These are phyloP conservation scores for Fusarium camptoceras DNA, from an alignment of 2,329 filamentous ascomycete species.

Conservation along the genomic window DNA sequence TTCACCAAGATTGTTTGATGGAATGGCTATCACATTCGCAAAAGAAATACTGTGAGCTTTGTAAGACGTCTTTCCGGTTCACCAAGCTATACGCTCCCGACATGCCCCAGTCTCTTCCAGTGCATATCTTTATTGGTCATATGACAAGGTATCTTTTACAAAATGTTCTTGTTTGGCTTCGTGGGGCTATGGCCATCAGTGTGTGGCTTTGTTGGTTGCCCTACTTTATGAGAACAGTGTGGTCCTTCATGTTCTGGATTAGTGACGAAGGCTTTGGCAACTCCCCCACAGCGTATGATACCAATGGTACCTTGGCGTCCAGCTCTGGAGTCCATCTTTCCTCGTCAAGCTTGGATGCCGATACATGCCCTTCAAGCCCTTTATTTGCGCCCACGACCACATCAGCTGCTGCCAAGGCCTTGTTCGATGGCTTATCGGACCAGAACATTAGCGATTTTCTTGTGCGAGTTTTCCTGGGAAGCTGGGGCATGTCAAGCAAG, in stretches of 20 bases:
- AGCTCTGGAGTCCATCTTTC: slow-evolving; percentile 48
- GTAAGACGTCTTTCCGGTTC: slow-evolving; percentile 98
- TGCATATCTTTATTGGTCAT: slow-evolving; percentile 83
- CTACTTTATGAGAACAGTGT: slow-evolving; percentile 89
- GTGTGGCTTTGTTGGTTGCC: slow-evolving; percentile 93
- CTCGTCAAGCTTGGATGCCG: slow-evolving; percentile 44
- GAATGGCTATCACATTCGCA: slow-evolving; percentile 99
- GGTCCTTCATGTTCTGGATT: slow-evolving; percentile 95
- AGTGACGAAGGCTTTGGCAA: slow-evolving; percentile 77
- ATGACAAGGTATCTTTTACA: slow-evolving; percentile 78
- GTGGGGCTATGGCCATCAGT: slow-evolving; percentile 80
- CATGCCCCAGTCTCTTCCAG: slow-evolving; percentile 88
- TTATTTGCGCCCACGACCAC: slow-evolving; percentile 51
- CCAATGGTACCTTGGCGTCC: slow-evolving; percentile 38
- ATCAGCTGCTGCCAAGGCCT: slow-evolving; percentile 48
- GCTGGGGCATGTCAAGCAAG: slow-evolving; percentile 45
- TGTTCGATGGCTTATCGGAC: slow-evolving; percentile 47
- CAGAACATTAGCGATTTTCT: slow-evolving; percentile 51
- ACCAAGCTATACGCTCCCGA: slow-evolving; percentile 96
- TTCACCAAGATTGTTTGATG: slow-evolving; percentile 98
- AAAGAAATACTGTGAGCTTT: slow-evolving; percentile 99
- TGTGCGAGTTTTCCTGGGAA: slow-evolving; percentile 48
- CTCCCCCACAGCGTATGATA: slow-evolving; percentile 44
- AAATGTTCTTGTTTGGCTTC: slow-evolving; percentile 80
- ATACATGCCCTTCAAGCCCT: slow-evolving; percentile 53